Conservation (phyloP, 495 filamentous ascomycete species). For the Delitschia confertaspora region DNA sequence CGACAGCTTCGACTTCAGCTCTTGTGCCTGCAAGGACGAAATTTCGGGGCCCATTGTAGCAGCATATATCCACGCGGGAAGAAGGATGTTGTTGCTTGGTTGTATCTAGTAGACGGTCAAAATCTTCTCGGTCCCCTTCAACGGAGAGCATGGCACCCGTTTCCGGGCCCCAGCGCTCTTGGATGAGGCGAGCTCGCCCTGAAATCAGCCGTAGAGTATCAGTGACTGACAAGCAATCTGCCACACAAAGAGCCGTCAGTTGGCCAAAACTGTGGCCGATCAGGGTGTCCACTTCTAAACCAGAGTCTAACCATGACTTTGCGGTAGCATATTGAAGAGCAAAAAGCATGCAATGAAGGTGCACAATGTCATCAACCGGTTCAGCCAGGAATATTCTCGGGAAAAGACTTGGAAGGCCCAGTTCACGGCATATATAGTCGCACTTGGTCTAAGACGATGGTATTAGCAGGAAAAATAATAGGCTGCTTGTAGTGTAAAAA, state of each 20-base stretch:
- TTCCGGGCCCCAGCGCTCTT: constrained; percentile 10
- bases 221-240: constrained; percentile 9
- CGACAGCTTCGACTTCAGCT: neutral
- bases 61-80: constrained; percentile 7
- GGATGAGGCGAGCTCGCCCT: constrained; percentile 12
- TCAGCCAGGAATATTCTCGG: constrained; percentile 1
- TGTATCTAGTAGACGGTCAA: neutral
- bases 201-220: constrained; percentile 17
- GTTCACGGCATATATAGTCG: too few species aligned
- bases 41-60: constrained; percentile 20
- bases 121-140: neutral
- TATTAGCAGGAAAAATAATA: too few species aligned
- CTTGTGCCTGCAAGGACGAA: constrained; percentile 7
- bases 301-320: neutral
- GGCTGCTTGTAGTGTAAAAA: neutral
- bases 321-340: neutral
- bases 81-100: neutral
- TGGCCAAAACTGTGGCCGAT: neutral
- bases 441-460: too few species aligned
- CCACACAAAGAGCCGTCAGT: constrained; percentile 10
- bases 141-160: constrained; percentile 8
- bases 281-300: neutral
- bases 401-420: constrained; percentile 1
- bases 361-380: constrained; percentile 5
- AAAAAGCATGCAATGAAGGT: constrained; percentile 2